Percentiles rank a stretch among this genome's conserved stretches.
Conservation (phyloP, 805 yeast genomes). For the Nakazawaea laoshanensis region DNA sequence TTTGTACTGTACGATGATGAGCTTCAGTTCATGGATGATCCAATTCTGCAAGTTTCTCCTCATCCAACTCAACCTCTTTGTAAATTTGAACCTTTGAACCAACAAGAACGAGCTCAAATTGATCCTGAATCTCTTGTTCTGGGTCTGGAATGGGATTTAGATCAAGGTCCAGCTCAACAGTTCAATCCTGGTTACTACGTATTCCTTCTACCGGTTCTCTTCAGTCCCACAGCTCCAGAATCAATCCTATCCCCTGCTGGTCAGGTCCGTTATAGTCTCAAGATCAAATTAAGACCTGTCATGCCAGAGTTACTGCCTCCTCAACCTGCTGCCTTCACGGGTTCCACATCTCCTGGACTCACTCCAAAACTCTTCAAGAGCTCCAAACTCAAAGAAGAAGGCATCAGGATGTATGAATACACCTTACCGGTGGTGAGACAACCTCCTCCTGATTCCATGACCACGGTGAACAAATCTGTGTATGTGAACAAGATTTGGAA, state of each 20-base stretch:
- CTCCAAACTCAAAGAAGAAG: constrained; percentile 9
- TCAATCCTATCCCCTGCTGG: constrained; percentile 45
- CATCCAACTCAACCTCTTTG: no score
- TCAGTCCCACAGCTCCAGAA: constrained; percentile 59
- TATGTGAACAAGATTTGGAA: constrained; percentile 73
- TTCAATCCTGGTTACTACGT: constrained; percentile 61
- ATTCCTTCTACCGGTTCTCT: constrained; percentile 52
- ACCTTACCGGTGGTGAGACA: constrained; percentile 22
- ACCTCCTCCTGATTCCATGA: constrained; percentile 13
- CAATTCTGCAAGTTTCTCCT: no score
- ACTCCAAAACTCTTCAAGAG: constrained; percentile 9
- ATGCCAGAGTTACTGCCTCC: constrained; percentile 21
- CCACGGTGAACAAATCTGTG: constrained; percentile 50
- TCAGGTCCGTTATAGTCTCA: constrained; percentile 31
- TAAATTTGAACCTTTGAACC: no score
- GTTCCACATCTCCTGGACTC: constrained; percentile 25
- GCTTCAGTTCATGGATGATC: constrained; percentile 8
- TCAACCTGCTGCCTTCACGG: constrained; percentile 21
- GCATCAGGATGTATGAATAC: constrained; percentile 8
- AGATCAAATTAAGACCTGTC: constrained; percentile 28
- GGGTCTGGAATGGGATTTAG: no score
- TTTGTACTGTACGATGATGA: constrained; percentile 22
- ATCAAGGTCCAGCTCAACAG: no score
- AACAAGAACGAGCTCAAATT: no score
- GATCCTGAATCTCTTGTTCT: no score